Conservation (phyloP, 2,329 filamentous ascomycete species). For the Myriosclerotinia duriaeana region DNA sequence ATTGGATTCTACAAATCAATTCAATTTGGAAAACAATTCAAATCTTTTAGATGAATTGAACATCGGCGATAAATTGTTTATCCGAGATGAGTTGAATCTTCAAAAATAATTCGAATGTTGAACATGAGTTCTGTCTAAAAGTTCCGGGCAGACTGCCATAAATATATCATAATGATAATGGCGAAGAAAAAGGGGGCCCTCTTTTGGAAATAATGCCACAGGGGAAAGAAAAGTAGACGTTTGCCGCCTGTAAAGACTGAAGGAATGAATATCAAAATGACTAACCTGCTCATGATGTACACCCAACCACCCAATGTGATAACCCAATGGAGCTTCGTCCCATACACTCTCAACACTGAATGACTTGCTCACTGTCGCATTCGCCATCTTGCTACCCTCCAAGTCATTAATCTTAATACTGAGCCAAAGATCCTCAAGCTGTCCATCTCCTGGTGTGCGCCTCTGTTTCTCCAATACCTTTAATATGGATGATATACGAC, state of each 20-base stretch:
- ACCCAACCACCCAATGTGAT: slow-evolving; percentile 50
- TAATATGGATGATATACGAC: slow-evolving; percentile 52
- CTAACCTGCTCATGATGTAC: slow-evolving; percentile 33
- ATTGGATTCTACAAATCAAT: too few species aligned
- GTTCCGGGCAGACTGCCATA: too few species aligned
- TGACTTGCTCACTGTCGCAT: slow-evolving; percentile 42
- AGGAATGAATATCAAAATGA: background rate
- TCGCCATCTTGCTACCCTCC: slow-evolving; percentile 51
- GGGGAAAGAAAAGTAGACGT: background rate
- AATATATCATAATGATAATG: background rate
- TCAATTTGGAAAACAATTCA: too few species aligned
- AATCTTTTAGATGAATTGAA: too few species aligned
- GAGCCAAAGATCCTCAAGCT: slow-evolving; percentile 58
- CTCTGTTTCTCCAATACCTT: slow-evolving; percentile 51
- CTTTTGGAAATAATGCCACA: background rate
- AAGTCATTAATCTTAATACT: slow-evolving; percentile 49
- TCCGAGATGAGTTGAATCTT: too few species aligned
- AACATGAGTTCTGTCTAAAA: too few species aligned
- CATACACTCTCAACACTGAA: slow-evolving; percentile 53
- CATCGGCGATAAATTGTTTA: too few species aligned
- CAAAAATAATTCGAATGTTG: too few species aligned
- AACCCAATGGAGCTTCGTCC: slow-evolving; percentile 54
- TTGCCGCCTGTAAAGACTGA: background rate
- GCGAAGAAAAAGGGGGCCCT: too few species aligned
- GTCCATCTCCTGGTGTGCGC: slow-evolving; percentile 49